Evolutionary conservation across 2,329 filamentous ascomycete species (phyloP), one percentile per base, ranked within the genome.

Genomic region (Cercospora brassicicola): DNA sequence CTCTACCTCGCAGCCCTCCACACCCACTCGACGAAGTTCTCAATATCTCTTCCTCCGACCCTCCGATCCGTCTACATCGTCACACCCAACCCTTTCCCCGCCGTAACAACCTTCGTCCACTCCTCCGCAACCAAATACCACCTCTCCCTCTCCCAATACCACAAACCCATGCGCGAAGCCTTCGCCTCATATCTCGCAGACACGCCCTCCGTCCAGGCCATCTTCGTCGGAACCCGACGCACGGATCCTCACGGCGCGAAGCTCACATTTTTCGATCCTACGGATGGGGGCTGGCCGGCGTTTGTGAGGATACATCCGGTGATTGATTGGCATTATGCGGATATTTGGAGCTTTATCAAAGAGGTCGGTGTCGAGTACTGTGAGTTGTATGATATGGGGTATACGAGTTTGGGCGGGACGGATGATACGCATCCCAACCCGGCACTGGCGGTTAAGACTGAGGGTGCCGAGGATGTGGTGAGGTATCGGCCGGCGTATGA

Each of bases 261-360:
- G 15, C 79, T 99, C 75, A 91, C 87, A 45, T 88, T 91, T 80
- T 98, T 98, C 77, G 92, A 96, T 77, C 87, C 86, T 61, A 99
- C 95, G 4, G 95, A 98, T 80, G 84, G 86, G 39, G 93, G 90
- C 2, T 99, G 95, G 95, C 95, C 95, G 39, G 82, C 85, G 53
- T 97, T 98, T 76, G 94, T 98, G 89, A 88, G 95, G 67, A 86
- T 98, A 68, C 93, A 99, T 80, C 94, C 95, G 0, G 91, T 99
- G 9, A 94, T 99, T 76, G 95, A 99, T 80, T 99, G 95, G 95
- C 92, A 95, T 79, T 97, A 97, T 79, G 87, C 88, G 10, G 94
- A 98, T 79, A 94, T 98, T 64, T 98, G 95, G 95, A 88, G 89
- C 18, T 95, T 96, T 77, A 91, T 96, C 69, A 87, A 90, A 31